phyloP scores from a whole-genome alignment of 495 filamentous ascomycete species.

The Parathielavia appendiculata region DNA sequence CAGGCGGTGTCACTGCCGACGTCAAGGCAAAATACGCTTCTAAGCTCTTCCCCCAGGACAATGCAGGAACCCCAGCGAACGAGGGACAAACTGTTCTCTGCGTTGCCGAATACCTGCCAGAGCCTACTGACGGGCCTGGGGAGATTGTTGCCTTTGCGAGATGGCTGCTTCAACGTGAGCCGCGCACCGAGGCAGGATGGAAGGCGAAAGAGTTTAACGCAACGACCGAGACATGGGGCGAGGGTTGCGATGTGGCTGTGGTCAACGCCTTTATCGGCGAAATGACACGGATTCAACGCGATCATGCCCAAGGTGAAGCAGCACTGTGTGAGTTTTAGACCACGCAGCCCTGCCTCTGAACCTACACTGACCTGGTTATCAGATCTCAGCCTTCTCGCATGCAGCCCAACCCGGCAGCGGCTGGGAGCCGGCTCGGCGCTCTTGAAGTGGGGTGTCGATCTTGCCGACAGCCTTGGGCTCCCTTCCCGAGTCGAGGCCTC shows the following conservation, averaged over 20 bases:
- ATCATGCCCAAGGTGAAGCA: conserved; percentile 25
- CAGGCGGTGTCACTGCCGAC: conserved; percentile 16
- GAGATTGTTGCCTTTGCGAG: conserved; percentile 29
- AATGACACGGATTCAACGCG: conserved; percentile 15
- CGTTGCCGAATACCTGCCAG: conserved; percentile 28
- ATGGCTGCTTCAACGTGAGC: conserved; percentile 23
- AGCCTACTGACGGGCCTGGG: conserved; percentile 11
- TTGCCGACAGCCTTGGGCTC: conserved; percentile 26
- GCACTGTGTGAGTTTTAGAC: conserved; percentile 20
- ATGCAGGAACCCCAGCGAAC: background rate
- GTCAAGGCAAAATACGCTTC: conserved; percentile 15
- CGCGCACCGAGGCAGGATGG: conserved; percentile 28
- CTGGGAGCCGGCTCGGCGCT: conserved; percentile 29
- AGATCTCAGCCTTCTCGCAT: conserved; percentile 27
- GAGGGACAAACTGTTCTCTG: conserved; percentile 16
- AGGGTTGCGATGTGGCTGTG: conserved; percentile 20
- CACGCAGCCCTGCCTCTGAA: too few relatives aligned
- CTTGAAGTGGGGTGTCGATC: conserved; percentile 21
- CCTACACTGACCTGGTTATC: background rate
- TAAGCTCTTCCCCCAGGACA: conserved; percentile 9
- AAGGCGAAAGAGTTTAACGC: conserved; percentile 7
- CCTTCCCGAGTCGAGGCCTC: conserved; percentile 1
- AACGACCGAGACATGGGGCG: conserved; percentile 25
- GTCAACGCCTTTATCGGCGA: conserved; percentile 26
- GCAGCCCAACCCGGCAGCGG: conserved; percentile 21